phyloP scores from a whole-genome alignment of 208 protist species.

The Porcisia hertigi region DNA sequence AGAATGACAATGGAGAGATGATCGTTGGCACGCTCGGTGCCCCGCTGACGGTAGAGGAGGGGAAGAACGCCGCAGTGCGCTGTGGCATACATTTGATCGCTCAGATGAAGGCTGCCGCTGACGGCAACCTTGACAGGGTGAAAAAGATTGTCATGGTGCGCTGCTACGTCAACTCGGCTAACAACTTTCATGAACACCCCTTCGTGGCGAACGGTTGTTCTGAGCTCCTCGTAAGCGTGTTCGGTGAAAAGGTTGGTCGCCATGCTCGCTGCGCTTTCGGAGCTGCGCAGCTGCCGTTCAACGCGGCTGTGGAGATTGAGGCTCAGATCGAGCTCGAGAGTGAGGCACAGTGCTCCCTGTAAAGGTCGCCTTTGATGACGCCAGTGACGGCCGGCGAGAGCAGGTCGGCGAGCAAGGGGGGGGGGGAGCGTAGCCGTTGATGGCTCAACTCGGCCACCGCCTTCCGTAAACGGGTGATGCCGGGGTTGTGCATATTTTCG shows the following conservation, averaged over 20 bases:
- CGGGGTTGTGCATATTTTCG: neutral
- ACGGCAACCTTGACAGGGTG: conserved; percentile 58
- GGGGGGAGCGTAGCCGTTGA: neutral
- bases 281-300: conserved; percentile 70
- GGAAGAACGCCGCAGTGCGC: conserved; percentile 49
- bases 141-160: conserved; percentile 79
- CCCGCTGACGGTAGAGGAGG: conserved; percentile 54
- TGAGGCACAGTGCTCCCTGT: neutral
- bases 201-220: conserved; percentile 81
- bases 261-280: conserved; percentile 80
- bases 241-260: conserved; percentile 65
- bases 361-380: neutral
- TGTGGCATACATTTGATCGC: conserved; percentile 55
- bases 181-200: conserved; percentile 60
- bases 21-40: conserved; percentile 59
- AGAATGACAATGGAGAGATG: conserved; percentile 45
- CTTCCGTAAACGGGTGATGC: neutral
- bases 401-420: too few species aligned
- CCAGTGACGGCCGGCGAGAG: neutral
- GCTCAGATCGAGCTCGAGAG: conserved; percentile 57
- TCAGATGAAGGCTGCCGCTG: conserved; percentile 64
- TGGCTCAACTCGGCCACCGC: neutral
- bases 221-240: conserved; percentile 66
- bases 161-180: conserved; percentile 73
- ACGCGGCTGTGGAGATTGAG: conserved; percentile 68